Base-by-base conservation (phyloP, 2,329 filamentous ascomycete genomes). In the Aspergillus latus region DNA sequence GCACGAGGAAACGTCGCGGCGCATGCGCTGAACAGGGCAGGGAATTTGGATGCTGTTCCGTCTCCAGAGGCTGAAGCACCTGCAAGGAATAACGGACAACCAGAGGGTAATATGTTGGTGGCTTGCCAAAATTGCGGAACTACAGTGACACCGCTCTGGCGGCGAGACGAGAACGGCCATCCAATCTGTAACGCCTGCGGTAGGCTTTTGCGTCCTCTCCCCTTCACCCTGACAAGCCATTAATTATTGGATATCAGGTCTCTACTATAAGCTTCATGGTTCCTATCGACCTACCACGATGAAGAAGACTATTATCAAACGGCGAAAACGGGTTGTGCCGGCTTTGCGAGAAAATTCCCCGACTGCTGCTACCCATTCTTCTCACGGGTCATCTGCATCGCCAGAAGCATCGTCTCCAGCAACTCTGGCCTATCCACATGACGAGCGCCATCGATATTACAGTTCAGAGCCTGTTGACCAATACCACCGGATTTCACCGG, bases 131-230 rank as follows among this genome's bases (percentile, higher is more conserved):
- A 99, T 68, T 99, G 94, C 72, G 90, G 88, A 30, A 99, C 94
- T 10, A 97, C 94, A 0, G 93, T 97, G 54, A 99, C 94, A 42
- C 94, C 94, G 11, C 80, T 99, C 11, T 99, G 94, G 94, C 84
- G 94, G 68, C 84, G 94, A 66, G 94, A 97, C 70, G 93, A 96
- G 73, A 87, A 88, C 64, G 94, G 94, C 1, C 92, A 97, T 75
- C 96, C 93, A 4, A 99, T 99, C 62, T 99, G 94, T 78, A 99
- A 99, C 74, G 94, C 94, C 50, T 99, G 94, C 78, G 94, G 92
- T 96, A 82, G 71, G 88, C 50, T 21, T 37, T 30, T 21, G 2
- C 21, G 21, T 21, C 21, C 21, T 37, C 11, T 43, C 32, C 15
- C 28, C 32, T 21, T 21, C 21, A 21, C 21, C 3, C 21, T 21